Base-by-base conservation (phyloP, 768 basidiomycete genomes). In the Daedaleopsis nitida region DNA sequence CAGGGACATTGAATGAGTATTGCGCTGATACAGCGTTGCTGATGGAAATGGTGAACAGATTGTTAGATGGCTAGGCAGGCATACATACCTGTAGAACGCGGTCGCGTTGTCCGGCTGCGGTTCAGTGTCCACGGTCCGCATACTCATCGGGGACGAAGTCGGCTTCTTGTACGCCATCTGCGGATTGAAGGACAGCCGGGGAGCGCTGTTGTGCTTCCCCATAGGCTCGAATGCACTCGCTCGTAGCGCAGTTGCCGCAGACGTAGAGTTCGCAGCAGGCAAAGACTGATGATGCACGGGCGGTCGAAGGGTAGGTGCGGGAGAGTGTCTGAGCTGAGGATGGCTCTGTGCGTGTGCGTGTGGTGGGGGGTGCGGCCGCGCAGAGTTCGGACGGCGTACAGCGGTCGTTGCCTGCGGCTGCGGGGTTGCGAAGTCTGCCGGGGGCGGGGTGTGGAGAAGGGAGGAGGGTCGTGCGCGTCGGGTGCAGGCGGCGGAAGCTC, bases 11-110 rank as follows among this genome's bases (percentile, higher is more conserved):
- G 13, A 58, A 39, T 42, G 51, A 27, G 19, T 83, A 57, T 52
- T 83, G 78, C 2, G 83, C 76, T 55, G 85, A 83, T 21, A 87
- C 82, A 38, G 85, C 78, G 54, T 83, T 78, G 66, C 86, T 86
- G 65, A 35, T 56, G 23, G 52, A 11, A 52, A n/a, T 27, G 17
- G 35, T 64, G 21, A 49, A 9, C 23, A 49, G 47, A 49, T 14
- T 23, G 12, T 11, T 14, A n/a, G 23, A 65, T 51, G 27, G 34
- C 34, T 39, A 35, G 56, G 21, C 11, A 27, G 17, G 23, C 34
- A 38, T 24, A 64, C 80, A 52, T 65, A 84, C 88, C 82, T 86
- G 75, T 89, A 90, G 34, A 89, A 79, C 3, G 82, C 75, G 16
- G 76, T 63, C 1, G 81, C 63, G 47, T 69, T 60, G 2, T 65